Percentiles rank a stretch among this genome's conserved stretches.
phyloP scores from a whole-genome alignment of 805 yeast genomes.

The Spathaspora hagerdaliae region DNA sequence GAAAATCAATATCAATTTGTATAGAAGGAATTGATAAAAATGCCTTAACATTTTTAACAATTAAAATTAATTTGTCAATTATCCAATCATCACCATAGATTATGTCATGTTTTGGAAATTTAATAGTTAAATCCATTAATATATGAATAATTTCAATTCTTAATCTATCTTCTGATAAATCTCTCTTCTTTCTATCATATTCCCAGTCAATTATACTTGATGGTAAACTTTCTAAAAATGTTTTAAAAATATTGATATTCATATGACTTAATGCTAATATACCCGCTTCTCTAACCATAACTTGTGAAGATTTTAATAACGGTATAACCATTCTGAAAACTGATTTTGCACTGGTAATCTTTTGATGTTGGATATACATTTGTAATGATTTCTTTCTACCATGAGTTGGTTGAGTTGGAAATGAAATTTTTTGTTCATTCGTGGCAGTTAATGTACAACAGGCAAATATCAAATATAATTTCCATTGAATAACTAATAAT shows the following conservation, averaged over 20 bases:
- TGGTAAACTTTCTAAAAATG: slow-evolving; percentile 74
- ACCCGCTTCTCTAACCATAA: slow-evolving; percentile 74
- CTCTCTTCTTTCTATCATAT: slow-evolving; percentile 27
- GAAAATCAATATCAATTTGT: slow-evolving; percentile 68
- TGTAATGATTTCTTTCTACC: slow-evolving; percentile 77
- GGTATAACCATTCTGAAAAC: slow-evolving; percentile 87
- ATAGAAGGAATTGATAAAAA: slow-evolving; percentile 54
- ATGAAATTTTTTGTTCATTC: slow-evolving; percentile 69
- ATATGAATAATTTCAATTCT: slow-evolving; percentile 79
- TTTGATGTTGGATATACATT: slow-evolving; percentile 80
- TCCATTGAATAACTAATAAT: slow-evolving; percentile 79
- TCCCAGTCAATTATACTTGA: slow-evolving; percentile 50
- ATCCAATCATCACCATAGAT: slow-evolving; percentile 67
- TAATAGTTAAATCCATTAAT: slow-evolving; percentile 61
- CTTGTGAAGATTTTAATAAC: slow-evolving; percentile 64
- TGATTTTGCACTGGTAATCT: slow-evolving; percentile 87
- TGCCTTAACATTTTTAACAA: slow-evolving; percentile 57
- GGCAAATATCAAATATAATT: slow-evolving; percentile 81
- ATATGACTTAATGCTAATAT: slow-evolving; percentile 87
- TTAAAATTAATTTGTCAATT: slow-evolving; percentile 55
- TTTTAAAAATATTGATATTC: slow-evolving; percentile 82
- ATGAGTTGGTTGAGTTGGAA: slow-evolving; percentile 52
- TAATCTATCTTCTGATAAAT: slow-evolving; percentile 38
- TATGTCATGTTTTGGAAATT: slow-evolving; percentile 42
- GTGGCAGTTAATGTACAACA: slow-evolving; percentile 90